These are phyloP conservation scores for Vachellia collinsii DNA, from an alignment of 306 rosid genomes.

Conservation along the genomic window DNA sequence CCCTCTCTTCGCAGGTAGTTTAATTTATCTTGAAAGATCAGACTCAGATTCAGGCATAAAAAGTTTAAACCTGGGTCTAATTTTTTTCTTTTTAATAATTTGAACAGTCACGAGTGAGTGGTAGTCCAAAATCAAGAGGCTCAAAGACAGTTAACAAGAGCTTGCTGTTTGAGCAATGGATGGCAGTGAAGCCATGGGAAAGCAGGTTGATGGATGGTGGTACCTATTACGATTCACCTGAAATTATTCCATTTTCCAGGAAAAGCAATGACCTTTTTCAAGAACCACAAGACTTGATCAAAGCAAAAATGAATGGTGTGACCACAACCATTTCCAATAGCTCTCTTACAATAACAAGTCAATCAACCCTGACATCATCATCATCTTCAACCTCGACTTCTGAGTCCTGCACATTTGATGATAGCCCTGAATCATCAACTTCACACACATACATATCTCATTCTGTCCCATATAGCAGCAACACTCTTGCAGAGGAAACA, in stretches of 20 bases:
- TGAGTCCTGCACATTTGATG: constrained; percentile 53
- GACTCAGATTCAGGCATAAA: not conserved
- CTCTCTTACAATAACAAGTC: constrained; percentile 38
- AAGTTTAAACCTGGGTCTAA: constrained; percentile 2
- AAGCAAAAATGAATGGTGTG: constrained; percentile 58
- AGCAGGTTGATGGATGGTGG: constrained; percentile 42
- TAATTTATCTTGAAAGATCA: no score
- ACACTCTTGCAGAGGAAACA: no score
- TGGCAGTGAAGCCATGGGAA: constrained; percentile 83
- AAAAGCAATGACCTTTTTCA: constrained; percentile 47
- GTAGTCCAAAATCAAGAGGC: constrained; percentile 63
- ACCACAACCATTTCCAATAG: constrained; percentile 64
- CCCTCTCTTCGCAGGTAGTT: constrained; percentile 67
- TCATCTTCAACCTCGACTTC: constrained; percentile 58
- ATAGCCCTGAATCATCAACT: constrained; percentile 50
- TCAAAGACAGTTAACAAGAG: constrained; percentile 43
- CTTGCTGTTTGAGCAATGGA: constrained; percentile 74
- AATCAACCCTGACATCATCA: constrained; percentile 50
- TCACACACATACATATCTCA: constrained; percentile 39
- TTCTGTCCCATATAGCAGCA: no score
- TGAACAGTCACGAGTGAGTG: constrained; percentile 57
- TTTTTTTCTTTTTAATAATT: not conserved
- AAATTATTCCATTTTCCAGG: constrained; percentile 47
- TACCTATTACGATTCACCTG: constrained; percentile 23
- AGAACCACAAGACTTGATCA: not conserved